Evolutionary conservation across 2,329 filamentous ascomycete genomes (phyloP), one percentile per base, ranked within the genome.

Genomic region (Ascochyta lentis): DNA sequence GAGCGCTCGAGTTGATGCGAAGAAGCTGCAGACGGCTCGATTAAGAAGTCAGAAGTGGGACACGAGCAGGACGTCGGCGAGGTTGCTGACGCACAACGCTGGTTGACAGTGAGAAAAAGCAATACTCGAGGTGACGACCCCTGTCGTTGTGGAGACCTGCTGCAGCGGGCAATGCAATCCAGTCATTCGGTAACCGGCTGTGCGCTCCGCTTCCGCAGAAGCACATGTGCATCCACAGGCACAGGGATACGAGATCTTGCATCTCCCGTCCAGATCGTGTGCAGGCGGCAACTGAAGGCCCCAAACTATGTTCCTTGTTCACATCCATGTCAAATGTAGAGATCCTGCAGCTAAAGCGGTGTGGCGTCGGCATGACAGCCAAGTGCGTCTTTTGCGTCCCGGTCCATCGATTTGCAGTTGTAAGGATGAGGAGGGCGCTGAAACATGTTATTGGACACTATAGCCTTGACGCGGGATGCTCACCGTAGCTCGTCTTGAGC

Each of bases 121-220:
- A 57, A 57, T 42, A 23, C 56, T 57, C 41, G 55, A 58, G 58
- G 55, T 50, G 37, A 24, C 23, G 40, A 52, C 40, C 54, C 54
- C 54, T 57, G 49, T 44, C 43, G 3, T 8, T 44, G 46, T 55
- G 52, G 52, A 50, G 46, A 42, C 50, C 24, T 27, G 22, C 37
- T 46, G 37, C 49, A 53, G 39, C 41, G 23, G 44, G 41, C 43
- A 33, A 26, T 52, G 38, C 42, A 40, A 55, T 49, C 65, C 64
- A 63, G 53, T 49, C 44, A 41, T 49, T 57, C 37, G 63, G 65
- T 60, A 53, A 44, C 47, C 64, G 65, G 66, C 61, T 61, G 42
- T 58, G 59, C 46, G 61, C 45, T 63, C 52, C 59, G 61, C 62
- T 67, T 69, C 66, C 65, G 66, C 68, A 69, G 67, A 71, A 71